Percentiles rank a stretch among this genome's conserved stretches.
Conservation (phyloP, 305 asterid genomes). For the Solanum hybrid region DNA sequence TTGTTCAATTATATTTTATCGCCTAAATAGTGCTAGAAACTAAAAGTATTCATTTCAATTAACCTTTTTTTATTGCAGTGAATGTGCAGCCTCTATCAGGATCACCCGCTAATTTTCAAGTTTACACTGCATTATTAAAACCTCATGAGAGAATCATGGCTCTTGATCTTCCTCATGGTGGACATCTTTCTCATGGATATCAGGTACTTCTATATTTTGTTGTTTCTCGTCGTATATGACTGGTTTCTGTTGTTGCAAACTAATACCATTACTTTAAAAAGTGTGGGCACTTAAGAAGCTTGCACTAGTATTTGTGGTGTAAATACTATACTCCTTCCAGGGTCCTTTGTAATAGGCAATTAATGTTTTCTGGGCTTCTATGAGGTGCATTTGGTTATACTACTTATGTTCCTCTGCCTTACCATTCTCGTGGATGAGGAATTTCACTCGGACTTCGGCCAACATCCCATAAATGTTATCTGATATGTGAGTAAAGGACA, state of each 20-base stretch:
- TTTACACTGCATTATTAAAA: conserved; percentile 25
- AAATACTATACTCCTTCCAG: not conserved
- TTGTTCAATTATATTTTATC: not conserved
- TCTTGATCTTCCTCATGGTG: conserved; percentile 31
- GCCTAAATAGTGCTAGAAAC: not conserved
- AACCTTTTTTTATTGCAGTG: not conserved
- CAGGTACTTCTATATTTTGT: not conserved
- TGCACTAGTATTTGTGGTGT: not conserved
- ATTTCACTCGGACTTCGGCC: not conserved
- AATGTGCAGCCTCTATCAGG: conserved; percentile 31
- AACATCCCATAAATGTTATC: not conserved
- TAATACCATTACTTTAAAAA: not conserved
- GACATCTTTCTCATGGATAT: conserved; percentile 29
- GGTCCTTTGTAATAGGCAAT: not conserved
- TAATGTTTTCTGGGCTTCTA: not conserved
- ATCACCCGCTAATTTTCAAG: conserved; percentile 29
- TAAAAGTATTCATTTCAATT: not conserved
- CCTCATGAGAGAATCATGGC: conserved; percentile 34
- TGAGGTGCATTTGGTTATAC: not conserved
- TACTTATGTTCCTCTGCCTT: not conserved
- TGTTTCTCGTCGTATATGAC: not conserved
- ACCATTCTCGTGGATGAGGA: not conserved
- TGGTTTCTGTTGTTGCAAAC: not conserved
- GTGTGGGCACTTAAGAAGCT: not conserved
- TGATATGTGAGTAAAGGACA: not conserved